These are phyloP conservation scores for Gossypium anomalum DNA, from an alignment of 345 rosid genomes.

Conservation along the genomic window DNA sequence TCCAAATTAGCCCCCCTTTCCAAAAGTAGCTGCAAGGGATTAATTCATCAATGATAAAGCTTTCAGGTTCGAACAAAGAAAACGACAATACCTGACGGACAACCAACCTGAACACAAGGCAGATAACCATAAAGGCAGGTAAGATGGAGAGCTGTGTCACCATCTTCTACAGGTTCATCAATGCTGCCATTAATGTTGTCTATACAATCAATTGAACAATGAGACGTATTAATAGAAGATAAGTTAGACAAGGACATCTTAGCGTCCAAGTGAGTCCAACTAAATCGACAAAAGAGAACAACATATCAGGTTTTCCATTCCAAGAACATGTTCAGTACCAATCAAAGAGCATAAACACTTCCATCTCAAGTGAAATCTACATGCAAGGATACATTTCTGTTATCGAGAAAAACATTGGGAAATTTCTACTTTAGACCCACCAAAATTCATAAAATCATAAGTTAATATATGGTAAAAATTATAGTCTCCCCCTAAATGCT, in stretches of 20 bases:
- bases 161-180: conserved; percentile 80
- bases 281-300: background rate
- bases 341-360: background rate
- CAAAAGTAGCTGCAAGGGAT: conserved; percentile 53
- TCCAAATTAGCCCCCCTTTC: conserved; percentile 88
- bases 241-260: background rate
- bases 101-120: conserved; percentile 74
- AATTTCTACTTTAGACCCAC: too few species aligned
- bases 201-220: conserved; percentile 20
- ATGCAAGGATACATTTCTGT: background rate
- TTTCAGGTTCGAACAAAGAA: background rate
- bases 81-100: background rate
- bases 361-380: background rate
- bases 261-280: background rate
- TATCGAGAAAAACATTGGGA: background rate
- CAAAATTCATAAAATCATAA: too few species aligned
- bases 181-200: conserved; percentile 72
- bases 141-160: conserved; percentile 89
- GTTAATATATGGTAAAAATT: too few species aligned
- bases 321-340: background rate
- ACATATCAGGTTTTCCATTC: background rate
- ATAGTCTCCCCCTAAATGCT: too few species aligned
- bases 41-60: background rate
- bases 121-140: conserved; percentile 82
- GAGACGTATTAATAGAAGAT: background rate